phyloP scores from a whole-genome alignment of 768 basidiomycete genomes.

The Trametes elegans region DNA sequence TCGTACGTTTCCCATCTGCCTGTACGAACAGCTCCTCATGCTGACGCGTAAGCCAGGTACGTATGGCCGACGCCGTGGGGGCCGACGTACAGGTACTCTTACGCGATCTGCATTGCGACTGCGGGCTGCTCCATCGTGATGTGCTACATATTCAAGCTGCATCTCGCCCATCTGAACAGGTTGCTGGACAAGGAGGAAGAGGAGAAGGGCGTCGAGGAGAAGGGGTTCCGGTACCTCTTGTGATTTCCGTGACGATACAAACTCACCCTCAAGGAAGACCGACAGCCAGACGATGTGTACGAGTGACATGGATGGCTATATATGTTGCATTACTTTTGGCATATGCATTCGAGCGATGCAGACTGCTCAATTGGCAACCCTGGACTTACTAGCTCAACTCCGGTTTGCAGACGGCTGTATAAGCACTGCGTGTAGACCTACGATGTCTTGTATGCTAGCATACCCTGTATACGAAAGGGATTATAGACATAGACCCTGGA shows the following conservation, averaged over 20 bases:
- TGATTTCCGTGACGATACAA: conserved; percentile 32
- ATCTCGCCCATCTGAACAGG: conserved; percentile 27
- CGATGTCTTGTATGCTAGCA: background rate
- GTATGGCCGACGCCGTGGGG: conserved; percentile 71
- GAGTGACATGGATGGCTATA: too few species aligned
- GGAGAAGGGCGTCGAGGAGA: conserved; percentile 39
- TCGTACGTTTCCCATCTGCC: conserved; percentile 34
- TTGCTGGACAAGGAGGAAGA: conserved; percentile 38
- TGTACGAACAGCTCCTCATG: background rate
- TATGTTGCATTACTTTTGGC: too few species aligned
- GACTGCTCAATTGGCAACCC: too few species aligned
- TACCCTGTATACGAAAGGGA: too few species aligned
- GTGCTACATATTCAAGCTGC: conserved; percentile 32
- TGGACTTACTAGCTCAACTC: too few species aligned
- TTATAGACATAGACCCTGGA: too few species aligned
- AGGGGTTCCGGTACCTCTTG: conserved; percentile 50
- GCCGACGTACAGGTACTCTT: conserved; percentile 68
- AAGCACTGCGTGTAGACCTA: background rate
- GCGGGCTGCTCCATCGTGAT: conserved; percentile 33
- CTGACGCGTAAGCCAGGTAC: conserved; percentile 48
- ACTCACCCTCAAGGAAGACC: too few species aligned
- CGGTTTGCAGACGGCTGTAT: too few species aligned
- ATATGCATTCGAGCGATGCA: too few species aligned
- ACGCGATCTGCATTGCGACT: conserved; percentile 38
- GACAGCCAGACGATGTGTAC: too few species aligned